Percentiles rank a stretch among this genome's conserved stretches.
These are phyloP conservation scores for Trypethelium eluteriae DNA, from an alignment of 495 filamentous ascomycete species.

Conservation along the genomic window DNA sequence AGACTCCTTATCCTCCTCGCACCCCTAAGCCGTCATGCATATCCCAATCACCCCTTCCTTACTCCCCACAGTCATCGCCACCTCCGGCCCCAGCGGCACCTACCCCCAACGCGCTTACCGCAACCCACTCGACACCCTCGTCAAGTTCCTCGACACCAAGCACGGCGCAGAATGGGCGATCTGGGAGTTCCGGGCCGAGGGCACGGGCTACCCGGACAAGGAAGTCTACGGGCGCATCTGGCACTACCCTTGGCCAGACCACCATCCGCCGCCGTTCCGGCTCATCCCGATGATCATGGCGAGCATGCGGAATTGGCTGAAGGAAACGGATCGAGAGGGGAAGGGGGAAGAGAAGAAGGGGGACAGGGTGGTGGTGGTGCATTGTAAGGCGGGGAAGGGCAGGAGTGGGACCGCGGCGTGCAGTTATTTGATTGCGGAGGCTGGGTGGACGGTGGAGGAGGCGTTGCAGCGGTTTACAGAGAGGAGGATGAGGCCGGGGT, in stretches of 20 bases:
- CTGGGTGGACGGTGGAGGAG: conserved; percentile 72
- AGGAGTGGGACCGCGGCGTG: conserved; percentile 83
- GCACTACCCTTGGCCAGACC: conserved; percentile 94
- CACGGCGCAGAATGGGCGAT: conserved; percentile 82
- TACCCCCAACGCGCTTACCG: conserved; percentile 88
- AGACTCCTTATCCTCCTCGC: conserved; percentile 10
- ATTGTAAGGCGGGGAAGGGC: conserved; percentile 96
- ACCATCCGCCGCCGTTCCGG: conserved; percentile 90
- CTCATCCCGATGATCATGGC: conserved; percentile 81
- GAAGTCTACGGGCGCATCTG: conserved; percentile 76
- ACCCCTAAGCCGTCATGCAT: neutral
- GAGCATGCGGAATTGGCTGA: conserved; percentile 81
- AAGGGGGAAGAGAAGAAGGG: conserved; percentile 26
- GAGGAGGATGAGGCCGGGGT: conserved; percentile 77
- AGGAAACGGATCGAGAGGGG: conserved; percentile 41
- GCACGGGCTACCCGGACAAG: conserved; percentile 85
- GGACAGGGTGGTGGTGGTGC: conserved; percentile 75
- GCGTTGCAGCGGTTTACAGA: conserved; percentile 79
- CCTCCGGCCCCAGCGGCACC: conserved; percentile 76
- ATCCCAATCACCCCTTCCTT: neutral
- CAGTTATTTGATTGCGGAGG: conserved; percentile 81
- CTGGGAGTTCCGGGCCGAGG: conserved; percentile 96
- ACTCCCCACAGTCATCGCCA: conserved; percentile 50
- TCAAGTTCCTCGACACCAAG: conserved; percentile 75
- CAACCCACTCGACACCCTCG: conserved; percentile 77